Percentiles rank a stretch among this genome's conserved stretches.
Evolutionary conservation across 768 basidiomycete species (phyloP).

Genomic region (Boletus edulis): DNA sequence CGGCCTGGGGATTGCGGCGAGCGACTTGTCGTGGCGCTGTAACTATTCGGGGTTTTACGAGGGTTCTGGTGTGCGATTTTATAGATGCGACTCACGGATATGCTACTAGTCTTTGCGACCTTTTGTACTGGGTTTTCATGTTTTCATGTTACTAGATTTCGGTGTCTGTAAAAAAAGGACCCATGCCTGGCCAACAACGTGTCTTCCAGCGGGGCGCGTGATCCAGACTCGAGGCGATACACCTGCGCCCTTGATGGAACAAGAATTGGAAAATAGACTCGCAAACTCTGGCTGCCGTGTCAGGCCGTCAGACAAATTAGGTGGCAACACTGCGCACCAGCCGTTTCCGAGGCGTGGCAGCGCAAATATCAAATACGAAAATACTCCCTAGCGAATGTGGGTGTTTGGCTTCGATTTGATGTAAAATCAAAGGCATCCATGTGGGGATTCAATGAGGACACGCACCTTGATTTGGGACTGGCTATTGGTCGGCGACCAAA

Average conservation of each 20-base stretch:
- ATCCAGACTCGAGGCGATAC: slow-evolving; percentile 19
- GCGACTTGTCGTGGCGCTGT: slow-evolving; percentile 2
- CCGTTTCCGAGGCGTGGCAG: slow-evolving; percentile 2
- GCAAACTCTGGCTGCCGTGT: background rate
- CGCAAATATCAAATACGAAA: slow-evolving; percentile 23
- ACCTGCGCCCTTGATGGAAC: slow-evolving; percentile 8
- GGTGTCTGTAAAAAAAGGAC: background rate
- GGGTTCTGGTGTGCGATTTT: slow-evolving; percentile 1
- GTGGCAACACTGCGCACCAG: slow-evolving; percentile 14
- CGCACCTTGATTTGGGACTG: slow-evolving; percentile 2
- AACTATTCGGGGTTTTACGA: slow-evolving; percentile 18
- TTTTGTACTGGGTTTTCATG: slow-evolving; percentile 6
- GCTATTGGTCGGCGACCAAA: background rate
- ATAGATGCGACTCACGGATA: slow-evolving; percentile 21
- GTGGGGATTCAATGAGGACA: slow-evolving; percentile 5
- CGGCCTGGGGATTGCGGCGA: slow-evolving; percentile 6
- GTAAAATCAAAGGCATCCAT: slow-evolving; percentile 5
- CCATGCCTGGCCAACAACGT: slow-evolving; percentile 15
- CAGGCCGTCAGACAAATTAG: slow-evolving; percentile 10
- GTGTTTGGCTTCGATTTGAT: slow-evolving; percentile 8
- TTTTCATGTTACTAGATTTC: slow-evolving; percentile 1
- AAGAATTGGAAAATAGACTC: slow-evolving; percentile 13
- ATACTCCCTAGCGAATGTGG: slow-evolving; percentile 1
- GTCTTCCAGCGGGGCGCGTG: slow-evolving; percentile 9
- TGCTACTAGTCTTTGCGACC: slow-evolving; percentile 1